Base-by-base conservation (phyloP, 2,329 filamentous ascomycete genomes). In the Penicillium paneum region DNA sequence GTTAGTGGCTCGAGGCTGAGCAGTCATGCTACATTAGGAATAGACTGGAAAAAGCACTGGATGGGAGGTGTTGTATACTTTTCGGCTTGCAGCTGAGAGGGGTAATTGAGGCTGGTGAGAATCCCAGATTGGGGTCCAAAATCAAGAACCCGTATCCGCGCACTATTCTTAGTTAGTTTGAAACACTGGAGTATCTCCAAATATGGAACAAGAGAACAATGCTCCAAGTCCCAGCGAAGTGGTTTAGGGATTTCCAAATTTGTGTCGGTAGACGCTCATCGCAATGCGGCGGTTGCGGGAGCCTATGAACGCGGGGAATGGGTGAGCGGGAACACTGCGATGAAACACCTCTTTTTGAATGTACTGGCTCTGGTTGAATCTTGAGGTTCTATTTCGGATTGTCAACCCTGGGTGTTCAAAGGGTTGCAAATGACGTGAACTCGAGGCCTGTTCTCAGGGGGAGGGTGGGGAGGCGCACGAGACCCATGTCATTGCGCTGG, bases 211-310 rank as follows among this genome's bases (percentile, higher is more conserved):
- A 35, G 24, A 29, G 45, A 52, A 42, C 26, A 26, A 21, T 28
- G 36, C 32, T 50, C 49, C 19, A 41, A 21, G 38, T 45, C 21
- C 31, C 28, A 19, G 7, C 17, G 31, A 31, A 12, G 34, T 29
- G 40, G 42, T 39, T 52, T 36, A 11, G 44, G 50, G 35, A 45
- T 54, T 60, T 57, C 34, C 32, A 54, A 36, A 24, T 24, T 24
- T 49, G 59, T 62, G 29, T 57, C 48, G 49, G 54, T 47, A 63
- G 57, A 60, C 62, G 60, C 62, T 61, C 36, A 35, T 10, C 19
- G 19, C 31, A 39, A 40, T 40, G 46, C 19, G 56, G 62, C 62
- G 60, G 55, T 32, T 55, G 54, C 36, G 17, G 48, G 41, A 47
- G 35, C 55, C 56, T 63, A 61, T 62, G 40, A 54, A 46, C 32